Evolutionary conservation across 257 asterid species (phyloP).

Genomic region (Solanum acaule): DNA sequence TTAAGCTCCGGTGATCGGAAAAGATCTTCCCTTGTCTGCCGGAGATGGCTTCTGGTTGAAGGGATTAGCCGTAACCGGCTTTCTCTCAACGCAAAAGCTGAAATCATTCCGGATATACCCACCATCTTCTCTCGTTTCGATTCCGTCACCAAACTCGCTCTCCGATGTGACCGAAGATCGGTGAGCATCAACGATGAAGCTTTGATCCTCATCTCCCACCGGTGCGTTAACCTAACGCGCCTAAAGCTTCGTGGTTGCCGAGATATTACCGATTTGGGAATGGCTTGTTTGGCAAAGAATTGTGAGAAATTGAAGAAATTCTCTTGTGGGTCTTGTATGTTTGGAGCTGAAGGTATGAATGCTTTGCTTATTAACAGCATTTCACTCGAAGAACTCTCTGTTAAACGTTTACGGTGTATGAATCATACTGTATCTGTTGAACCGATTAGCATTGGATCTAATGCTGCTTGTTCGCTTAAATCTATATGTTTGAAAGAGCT

Average conservation of each 20-base stretch:
- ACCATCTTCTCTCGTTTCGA: constrained; percentile 51
- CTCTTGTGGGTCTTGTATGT: constrained; percentile 65
- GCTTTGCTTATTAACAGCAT: constrained; percentile 48
- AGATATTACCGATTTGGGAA: constrained; percentile 50
- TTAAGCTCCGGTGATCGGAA: constrained; percentile 57
- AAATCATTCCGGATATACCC: constrained; percentile 24
- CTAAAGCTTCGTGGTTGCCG: constrained; percentile 74
- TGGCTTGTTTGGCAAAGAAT: constrained; percentile 44
- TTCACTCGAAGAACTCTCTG: constrained; percentile 57
- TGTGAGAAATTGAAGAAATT: constrained; percentile 52
- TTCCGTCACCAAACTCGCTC: constrained; percentile 64
- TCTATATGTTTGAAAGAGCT: constrained; percentile 69
- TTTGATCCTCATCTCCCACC: constrained; percentile 32
- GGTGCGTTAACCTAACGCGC: constrained; percentile 47
- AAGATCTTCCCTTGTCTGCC: constrained; percentile 55
- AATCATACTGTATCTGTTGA: constrained; percentile 41
- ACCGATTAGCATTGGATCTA: constrained; percentile 51
- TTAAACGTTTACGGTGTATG: constrained; percentile 59
- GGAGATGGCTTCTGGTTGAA: constrained; percentile 60
- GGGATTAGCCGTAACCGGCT: constrained; percentile 67
- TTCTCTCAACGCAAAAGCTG: constrained; percentile 38
- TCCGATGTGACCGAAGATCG: constrained; percentile 58
- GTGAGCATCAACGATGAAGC: constrained; percentile 50
- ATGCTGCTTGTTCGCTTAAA: constrained; percentile 38
- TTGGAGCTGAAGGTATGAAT: constrained; percentile 81